Base-by-base conservation (phyloP, 345 rosid species). In the Crucihimalaya himalaica region DNA sequence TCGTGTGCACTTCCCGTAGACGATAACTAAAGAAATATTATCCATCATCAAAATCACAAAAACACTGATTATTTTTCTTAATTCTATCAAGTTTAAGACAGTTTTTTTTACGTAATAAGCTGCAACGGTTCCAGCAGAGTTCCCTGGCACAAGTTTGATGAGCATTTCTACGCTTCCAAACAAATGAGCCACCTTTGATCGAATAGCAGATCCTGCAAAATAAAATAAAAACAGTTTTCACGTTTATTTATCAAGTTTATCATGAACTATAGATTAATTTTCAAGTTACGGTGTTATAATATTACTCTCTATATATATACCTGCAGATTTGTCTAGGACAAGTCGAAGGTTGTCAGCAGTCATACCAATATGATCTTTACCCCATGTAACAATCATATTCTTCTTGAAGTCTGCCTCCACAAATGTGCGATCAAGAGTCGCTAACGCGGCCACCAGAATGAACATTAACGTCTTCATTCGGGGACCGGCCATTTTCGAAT, bases 51-150 rank as follows among this genome's bases (percentile, higher is more conserved):
- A 8, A 9, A 19, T 43, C n/a, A 11, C 10, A 62, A 54, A 8
- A 56, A 10, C 7, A 56, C 4, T 16, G 34, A 46, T 28, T 1
- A 40, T 10, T 45, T 25, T 28, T 23, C 0, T 1, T 48, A 6
- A 45, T 8, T 21, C 10, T 6, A 53, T 25, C 52, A 15, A 50
- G 7, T 31, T 53, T 27, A 63, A 35, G n/a, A n/a, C 8, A 9
- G n/a, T n/a, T 16, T 21, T 4, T 46, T 81, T 82, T 81, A 86
- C 93, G 27, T 88, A 85, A 71, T 86, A 86, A 53, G 93, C 87
- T 19, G 86, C 79, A 66, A 89, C 89, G 16, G 90, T 92, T 77
- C 97, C 93, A 2, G 97, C 97, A 51, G 97, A 86, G 73, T 89
- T 80, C n/a, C 92, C 87, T 5, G 96, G 90, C 20, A 88, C 90